Conservation (phyloP, 352 stramenopile species). For the Phytophthora niederhauseri region DNA sequence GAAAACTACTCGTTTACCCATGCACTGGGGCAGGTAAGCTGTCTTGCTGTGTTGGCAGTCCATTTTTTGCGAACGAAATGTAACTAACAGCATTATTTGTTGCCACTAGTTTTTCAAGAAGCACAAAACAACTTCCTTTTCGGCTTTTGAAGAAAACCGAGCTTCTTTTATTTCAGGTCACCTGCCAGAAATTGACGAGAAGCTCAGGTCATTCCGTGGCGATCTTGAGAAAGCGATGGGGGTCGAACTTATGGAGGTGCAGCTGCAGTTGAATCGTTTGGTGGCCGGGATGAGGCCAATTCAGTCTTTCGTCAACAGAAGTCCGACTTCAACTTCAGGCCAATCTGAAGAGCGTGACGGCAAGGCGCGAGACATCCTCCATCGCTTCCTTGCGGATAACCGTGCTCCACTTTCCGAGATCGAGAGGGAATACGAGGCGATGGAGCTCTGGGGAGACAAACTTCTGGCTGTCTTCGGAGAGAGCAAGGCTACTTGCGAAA, state of each 20-base stretch:
- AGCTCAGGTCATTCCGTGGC: conserved; percentile 56
- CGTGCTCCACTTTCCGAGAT: conserved; percentile 45
- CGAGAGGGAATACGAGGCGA: conserved; percentile 66
- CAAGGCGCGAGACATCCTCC: conserved; percentile 49
- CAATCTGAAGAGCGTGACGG: conserved; percentile 40
- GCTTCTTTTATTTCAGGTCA: conserved; percentile 43
- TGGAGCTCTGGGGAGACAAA: conserved; percentile 69
- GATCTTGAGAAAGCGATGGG: conserved; percentile 58
- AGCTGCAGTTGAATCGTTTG: conserved; percentile 68
- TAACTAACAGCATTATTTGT: conserved; percentile 1
- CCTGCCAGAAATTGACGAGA: conserved; percentile 54
- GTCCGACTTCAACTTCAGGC: conserved; percentile 11
- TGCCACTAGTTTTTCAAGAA: conserved; percentile 49
- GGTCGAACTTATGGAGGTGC: conserved; percentile 66
- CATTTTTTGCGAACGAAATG: background rate
- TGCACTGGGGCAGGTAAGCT: conserved; percentile 48
- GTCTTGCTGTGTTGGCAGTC: background rate
- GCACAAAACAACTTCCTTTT: conserved; percentile 41
- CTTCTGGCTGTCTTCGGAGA: conserved; percentile 68
- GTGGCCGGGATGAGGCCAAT: conserved; percentile 51
- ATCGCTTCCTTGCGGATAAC: conserved; percentile 56
- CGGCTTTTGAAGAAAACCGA: conserved; percentile 35
- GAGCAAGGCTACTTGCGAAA: conserved; percentile 67
- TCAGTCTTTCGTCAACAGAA: conserved; percentile 54
- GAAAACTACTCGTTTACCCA: conserved; percentile 75